These are phyloP conservation scores for Rhododendron williamsianum DNA, from an alignment of 148 eudicot species.

Conservation along the genomic window DNA sequence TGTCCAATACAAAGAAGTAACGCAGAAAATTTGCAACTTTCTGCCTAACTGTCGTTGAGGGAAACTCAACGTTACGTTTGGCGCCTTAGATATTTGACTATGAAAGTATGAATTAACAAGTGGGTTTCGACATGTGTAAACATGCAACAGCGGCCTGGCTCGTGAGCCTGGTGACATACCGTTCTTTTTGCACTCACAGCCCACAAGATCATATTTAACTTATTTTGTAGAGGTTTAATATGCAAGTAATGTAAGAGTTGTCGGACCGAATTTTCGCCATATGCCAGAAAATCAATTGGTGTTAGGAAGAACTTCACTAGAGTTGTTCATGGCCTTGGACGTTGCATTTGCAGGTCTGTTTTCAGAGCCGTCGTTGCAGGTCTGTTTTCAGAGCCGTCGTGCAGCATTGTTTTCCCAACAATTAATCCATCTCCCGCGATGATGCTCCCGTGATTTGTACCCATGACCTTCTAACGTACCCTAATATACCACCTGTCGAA, in stretches of 20 bases:
- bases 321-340: not conserved
- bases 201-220: not conserved
- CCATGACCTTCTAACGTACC: not conserved
- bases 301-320: not conserved
- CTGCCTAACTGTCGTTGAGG: slow-evolving; percentile 76
- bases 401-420: not conserved
- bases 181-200: not conserved
- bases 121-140: slow-evolving; percentile 24
- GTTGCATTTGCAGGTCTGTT: not conserved
- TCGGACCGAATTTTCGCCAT: not conserved
- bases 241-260: not conserved
- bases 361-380: not conserved
- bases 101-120: slow-evolving; percentile 3
- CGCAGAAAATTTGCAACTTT: slow-evolving; percentile 11
- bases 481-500: not conserved
- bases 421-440: not conserved
- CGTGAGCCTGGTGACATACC: not conserved
- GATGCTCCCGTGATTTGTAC: not conserved
- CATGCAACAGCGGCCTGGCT: not conserved
- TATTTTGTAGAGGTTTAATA: not conserved
- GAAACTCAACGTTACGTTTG: slow-evolving; percentile 33
- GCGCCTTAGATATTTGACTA: slow-evolving; percentile 46
- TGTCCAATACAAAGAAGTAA: slow-evolving; percentile 8
- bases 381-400: not conserved
- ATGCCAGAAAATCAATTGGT: not conserved